Evolutionary conservation across 2,329 filamentous ascomycete species (phyloP), one percentile per base, ranked within the genome.

Genomic region (Sordariomycetes sp.): DNA sequence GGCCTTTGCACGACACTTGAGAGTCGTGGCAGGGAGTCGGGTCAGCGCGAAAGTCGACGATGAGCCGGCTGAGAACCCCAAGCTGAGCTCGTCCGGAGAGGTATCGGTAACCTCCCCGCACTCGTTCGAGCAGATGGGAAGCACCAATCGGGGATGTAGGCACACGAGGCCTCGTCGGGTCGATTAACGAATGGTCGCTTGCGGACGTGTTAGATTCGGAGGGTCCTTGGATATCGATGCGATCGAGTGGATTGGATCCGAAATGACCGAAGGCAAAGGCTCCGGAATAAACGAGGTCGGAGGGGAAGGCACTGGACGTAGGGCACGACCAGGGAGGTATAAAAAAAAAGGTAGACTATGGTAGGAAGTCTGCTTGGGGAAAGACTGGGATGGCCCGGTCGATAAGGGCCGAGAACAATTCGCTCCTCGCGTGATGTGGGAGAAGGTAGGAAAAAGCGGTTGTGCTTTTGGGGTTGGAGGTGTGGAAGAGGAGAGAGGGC

Each of bases 51-150:
- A 51, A 37, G 28, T 51, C 53, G n/a, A 46, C 53, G 37, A 25
- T 59, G 25, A 46, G 52, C 53, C 53, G 52, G 28, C 40, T 28
- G 37, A 34, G 32, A 50, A 55, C 57, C 57, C 51, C 57, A 55
- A 48, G 25, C 20, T 46, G 57, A 59, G 57, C 52, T 59, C 53
- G 57, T 59, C 57, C 57, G 57, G 57, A 59, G 57, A 59, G 57
- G 57, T 55, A 53, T 46, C 53, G 14, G 20, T 35, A 59, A 55
- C 57, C 57, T 59, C 57, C 57, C 57, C 57, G 57, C 57, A 59
- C 57, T 55, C 35, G 37, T 46, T 25, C 32, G 28, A 51, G 37
- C n/a, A 54, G 25, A 24, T 24, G 28, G 57, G 40, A 52, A 58
- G 32, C 22, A 11, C 57, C 57, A 59, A 35, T 55, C 57, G 40